Conservation (phyloP, 306 rosid genomes). For the Purshia tridentata region DNA sequence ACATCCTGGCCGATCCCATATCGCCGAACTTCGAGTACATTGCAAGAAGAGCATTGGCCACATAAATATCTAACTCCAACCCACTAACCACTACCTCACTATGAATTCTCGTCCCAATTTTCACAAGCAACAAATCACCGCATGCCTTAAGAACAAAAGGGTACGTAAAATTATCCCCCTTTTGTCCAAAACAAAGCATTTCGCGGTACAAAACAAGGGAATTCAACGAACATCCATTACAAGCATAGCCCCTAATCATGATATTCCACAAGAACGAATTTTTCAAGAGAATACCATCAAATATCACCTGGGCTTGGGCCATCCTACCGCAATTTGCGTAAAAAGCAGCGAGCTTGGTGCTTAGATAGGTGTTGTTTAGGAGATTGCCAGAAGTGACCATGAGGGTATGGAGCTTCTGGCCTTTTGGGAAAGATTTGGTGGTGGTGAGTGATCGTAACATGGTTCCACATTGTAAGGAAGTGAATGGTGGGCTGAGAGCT, state of each 20-base stretch:
- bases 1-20: slow-evolving; percentile 33
- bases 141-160: slow-evolving; percentile 64
- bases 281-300: slow-evolving; percentile 36
- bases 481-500: slow-evolving; percentile 20
- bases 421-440: slow-evolving; percentile 36
- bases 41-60: slow-evolving; percentile 45
- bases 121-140: slow-evolving; percentile 43
- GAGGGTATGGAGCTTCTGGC: slow-evolving; percentile 50
- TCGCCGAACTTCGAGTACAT: slow-evolving; percentile 47
- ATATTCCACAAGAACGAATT: slow-evolving; percentile 50
- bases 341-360: slow-evolving; percentile 54
- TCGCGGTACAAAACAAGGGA: slow-evolving; percentile 47
- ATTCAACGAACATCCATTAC: slow-evolving; percentile 17
- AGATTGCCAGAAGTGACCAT: slow-evolving; percentile 42
- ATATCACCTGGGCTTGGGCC: slow-evolving; percentile 43
- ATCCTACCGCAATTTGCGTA: slow-evolving; percentile 47
- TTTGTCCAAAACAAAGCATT: slow-evolving; percentile 41
- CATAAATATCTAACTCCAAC: slow-evolving; percentile 51
- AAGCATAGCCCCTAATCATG: slow-evolving; percentile 57
- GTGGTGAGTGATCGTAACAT: slow-evolving; percentile 48
- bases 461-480: slow-evolving; percentile 56
- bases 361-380: slow-evolving; percentile 39
- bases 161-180: slow-evolving; percentile 53
- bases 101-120: slow-evolving; percentile 50
- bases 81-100: slow-evolving; percentile 46